Conservation (phyloP, 768 basidiomycete species). For the Glaciozyma antarctica region DNA sequence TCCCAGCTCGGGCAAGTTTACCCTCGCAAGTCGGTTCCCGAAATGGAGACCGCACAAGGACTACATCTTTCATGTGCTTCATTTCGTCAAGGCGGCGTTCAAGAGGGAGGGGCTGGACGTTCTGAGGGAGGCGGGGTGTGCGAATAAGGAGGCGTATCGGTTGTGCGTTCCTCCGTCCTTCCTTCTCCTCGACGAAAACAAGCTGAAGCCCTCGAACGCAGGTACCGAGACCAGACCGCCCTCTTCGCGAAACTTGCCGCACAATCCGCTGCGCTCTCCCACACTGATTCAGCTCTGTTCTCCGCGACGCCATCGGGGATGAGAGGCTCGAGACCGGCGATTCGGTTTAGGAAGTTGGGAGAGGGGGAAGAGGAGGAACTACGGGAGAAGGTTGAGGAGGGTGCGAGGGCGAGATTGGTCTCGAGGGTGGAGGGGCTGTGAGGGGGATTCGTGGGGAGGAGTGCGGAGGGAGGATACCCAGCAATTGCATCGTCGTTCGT, state of each 20-base stretch:
- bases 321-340: neutral
- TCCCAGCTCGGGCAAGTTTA: slow-evolving; percentile 12
- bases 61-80: slow-evolving; percentile 16
- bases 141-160: slow-evolving; percentile 21
- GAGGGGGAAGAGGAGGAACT: slow-evolving; percentile 9
- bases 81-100: slow-evolving; percentile 19
- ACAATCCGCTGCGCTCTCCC: slow-evolving; percentile 19
- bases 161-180: slow-evolving; percentile 7
- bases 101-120: slow-evolving; percentile 20
- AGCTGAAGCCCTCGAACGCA: neutral
- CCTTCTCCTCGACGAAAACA: neutral
- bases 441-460: neutral
- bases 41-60: slow-evolving; percentile 21
- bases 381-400: neutral
- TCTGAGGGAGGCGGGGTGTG: slow-evolving; percentile 11
- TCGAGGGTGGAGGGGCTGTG: neutral
- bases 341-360: slow-evolving; percentile 5
- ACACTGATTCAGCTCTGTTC: slow-evolving; percentile 10
- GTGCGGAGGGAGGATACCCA: too few relatives aligned
- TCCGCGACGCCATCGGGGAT: neutral
- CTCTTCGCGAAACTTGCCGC: slow-evolving; percentile 23
- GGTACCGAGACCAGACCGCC: slow-evolving; percentile 21
- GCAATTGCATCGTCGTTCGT: too few relatives aligned
- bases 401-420: slow-evolving; percentile 2
- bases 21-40: slow-evolving; percentile 15